A percentile compares a stretch with the other conserved stretches of the same genome.
phyloP scores from a whole-genome alignment of 495 filamentous ascomycete species.

The Cercophora sp. region DNA sequence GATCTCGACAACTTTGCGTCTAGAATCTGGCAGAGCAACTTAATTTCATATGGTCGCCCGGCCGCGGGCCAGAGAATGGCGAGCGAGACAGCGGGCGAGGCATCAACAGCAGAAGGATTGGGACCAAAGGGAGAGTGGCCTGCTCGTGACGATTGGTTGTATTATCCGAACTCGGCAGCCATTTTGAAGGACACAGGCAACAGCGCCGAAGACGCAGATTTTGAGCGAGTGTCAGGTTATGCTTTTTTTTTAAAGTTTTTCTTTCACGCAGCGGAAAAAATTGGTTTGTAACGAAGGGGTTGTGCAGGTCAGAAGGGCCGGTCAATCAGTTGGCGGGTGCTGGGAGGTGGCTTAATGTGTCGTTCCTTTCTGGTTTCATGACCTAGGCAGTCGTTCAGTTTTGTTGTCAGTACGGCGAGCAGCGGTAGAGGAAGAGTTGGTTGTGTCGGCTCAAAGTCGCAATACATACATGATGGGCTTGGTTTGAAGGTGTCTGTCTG shows the following conservation, averaged over 20 bases:
- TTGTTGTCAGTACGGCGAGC: conserved; percentile 7
- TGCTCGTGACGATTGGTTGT: neutral
- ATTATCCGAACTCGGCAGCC: conserved; percentile 10
- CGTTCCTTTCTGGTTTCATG: conserved; percentile 4
- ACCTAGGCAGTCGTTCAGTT: conserved; percentile 3
- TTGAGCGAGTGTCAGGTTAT: conserved; percentile 3
- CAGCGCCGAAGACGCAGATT: neutral
- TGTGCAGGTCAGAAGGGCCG: conserved; percentile 2
- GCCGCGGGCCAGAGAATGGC: neutral
- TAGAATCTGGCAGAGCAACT: conserved; percentile 29
- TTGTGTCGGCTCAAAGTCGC: neutral
- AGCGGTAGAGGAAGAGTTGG: neutral
- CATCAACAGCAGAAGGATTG: neutral
- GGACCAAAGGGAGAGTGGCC: neutral
- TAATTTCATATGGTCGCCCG: conserved; percentile 6
- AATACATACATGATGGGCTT: conserved; percentile 3
- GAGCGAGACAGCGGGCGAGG: neutral
- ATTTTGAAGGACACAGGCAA: conserved; percentile 1
- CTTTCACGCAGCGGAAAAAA: neutral
- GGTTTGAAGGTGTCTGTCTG: neutral
- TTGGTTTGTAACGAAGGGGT: neutral
- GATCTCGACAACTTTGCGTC: conserved; percentile 25
- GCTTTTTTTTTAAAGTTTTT: conserved; percentile 1
- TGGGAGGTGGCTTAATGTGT: conserved; percentile 6
- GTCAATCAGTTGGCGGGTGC: neutral